Conservation (phyloP, 306 rosid species). For the Canavalia gladiata region DNA sequence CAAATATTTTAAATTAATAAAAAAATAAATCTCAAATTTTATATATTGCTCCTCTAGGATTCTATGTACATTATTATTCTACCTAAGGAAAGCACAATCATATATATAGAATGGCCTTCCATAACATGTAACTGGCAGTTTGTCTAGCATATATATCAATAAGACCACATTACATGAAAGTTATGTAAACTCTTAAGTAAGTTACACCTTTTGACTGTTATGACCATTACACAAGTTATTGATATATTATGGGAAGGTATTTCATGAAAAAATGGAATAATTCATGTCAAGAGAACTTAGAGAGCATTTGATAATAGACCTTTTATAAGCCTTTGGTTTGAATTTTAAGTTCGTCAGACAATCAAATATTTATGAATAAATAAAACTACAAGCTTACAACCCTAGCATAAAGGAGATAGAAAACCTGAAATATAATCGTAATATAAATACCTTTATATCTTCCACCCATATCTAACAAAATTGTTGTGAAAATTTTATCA, state of each 20-base stretch:
- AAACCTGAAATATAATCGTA: constrained; percentile 6
- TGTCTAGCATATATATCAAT: neutral
- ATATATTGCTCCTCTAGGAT: neutral
- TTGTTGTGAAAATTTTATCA: constrained; percentile 3
- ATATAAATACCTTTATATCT: neutral
- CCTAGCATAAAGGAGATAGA: constrained; percentile 3
- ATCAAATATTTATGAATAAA: constrained; percentile 16
- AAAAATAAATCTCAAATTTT: too few species aligned
- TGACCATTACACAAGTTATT: constrained; percentile 27
- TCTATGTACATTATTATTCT: constrained; percentile 38
- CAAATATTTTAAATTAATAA: too few species aligned
- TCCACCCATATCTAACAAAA: neutral
- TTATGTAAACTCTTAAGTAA: constrained; percentile 23
- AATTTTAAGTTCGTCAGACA: constrained; percentile 34
- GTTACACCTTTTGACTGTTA: constrained; percentile 23
- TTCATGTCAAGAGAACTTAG: constrained; percentile 8
- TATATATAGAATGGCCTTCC: constrained; percentile 95
- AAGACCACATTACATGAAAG: constrained; percentile 12
- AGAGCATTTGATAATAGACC: constrained; percentile 1
- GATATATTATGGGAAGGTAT: constrained; percentile 16
- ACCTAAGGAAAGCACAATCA: constrained; percentile 96
- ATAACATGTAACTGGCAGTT: constrained; percentile 60
- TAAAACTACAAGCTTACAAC: constrained; percentile 8
- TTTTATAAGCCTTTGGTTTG: neutral
- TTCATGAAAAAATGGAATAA: constrained; percentile 28